phyloP scores from a whole-genome alignment of 495 filamentous ascomycete genomes.

The Schizothecium vesticola region DNA sequence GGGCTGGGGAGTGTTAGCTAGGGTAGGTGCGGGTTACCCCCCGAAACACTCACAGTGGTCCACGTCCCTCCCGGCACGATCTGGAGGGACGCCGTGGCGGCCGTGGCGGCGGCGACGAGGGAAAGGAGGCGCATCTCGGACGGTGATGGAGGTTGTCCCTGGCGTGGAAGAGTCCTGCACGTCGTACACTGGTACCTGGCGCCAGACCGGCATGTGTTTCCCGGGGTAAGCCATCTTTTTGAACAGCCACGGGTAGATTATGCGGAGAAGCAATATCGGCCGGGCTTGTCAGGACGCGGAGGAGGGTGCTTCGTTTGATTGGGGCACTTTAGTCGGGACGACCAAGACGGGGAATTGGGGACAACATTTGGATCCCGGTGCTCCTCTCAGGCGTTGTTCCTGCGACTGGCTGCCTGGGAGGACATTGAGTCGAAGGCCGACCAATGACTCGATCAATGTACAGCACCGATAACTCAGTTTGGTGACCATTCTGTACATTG shows the following conservation, averaged over 20 bases:
- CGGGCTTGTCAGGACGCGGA: neutral
- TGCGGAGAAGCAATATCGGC: neutral
- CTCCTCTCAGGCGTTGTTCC: neutral
- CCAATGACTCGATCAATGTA: neutral
- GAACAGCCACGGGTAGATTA: neutral
- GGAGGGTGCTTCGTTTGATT: neutral
- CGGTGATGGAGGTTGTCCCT: neutral
- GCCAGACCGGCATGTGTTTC: neutral
- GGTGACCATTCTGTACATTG: neutral
- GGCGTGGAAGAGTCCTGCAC: neutral
- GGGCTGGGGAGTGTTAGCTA: conserved; percentile 22
- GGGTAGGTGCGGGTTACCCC: neutral
- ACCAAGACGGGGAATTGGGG: neutral
- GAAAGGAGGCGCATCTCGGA: neutral
- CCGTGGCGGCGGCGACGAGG: conserved; percentile 4
- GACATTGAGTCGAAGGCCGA: neutral
- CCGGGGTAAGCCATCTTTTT: neutral
- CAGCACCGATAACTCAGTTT: neutral
- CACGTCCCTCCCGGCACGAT: conserved; percentile 47
- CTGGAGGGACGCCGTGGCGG: conserved; percentile 32
- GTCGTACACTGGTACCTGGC: neutral
- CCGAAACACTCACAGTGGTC: conserved; percentile 40
- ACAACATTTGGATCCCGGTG: neutral
- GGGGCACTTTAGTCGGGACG: neutral
- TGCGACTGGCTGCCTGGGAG: neutral